A percentile compares a stretch with the other conserved stretches of the same genome.
Evolutionary conservation across 2,329 filamentous ascomycete species (phyloP).

Genomic region (Claviceps fusiformis): DNA sequence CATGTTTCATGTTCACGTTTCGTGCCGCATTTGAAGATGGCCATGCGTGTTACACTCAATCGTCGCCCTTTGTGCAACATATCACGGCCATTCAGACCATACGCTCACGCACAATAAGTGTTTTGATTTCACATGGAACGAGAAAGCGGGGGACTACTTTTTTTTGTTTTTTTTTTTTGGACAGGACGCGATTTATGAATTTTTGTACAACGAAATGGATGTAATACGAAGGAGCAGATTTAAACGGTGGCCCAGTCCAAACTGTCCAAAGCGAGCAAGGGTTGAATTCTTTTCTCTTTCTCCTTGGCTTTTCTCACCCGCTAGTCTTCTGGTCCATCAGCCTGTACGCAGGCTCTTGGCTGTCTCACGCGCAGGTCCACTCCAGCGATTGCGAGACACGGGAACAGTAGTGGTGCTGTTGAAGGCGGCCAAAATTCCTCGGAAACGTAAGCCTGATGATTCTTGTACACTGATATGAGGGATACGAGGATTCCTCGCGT

Average conservation of each 20-base stretch:
- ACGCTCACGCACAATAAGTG: conserved; percentile 5
- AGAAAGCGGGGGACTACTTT: neutral
- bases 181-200: neutral
- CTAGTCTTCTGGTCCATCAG: too few relatives aligned
- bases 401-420: too few relatives aligned
- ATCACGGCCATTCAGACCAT: conserved; percentile 3
- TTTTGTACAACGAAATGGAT: neutral
- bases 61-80: neutral
- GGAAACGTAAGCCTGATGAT: too few relatives aligned
- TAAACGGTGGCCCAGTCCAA: neutral
- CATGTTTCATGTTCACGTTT: too few relatives aligned
- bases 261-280: neutral
- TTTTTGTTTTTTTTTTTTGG: neutral
- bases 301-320: neutral
- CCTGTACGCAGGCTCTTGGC: too few relatives aligned
- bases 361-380: too few relatives aligned
- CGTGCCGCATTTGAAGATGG: neutral
- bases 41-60: neutral
- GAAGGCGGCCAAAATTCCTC: too few relatives aligned
- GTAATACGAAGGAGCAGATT: neutral
- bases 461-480: too few relatives aligned
- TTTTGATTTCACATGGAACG: neutral
- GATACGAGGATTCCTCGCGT: too few relatives aligned
- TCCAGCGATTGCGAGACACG: too few relatives aligned
- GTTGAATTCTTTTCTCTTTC: neutral